These are phyloP conservation scores for Cryphonectria radicalis DNA, from an alignment of 2,329 filamentous ascomycete genomes.

Conservation along the genomic window DNA sequence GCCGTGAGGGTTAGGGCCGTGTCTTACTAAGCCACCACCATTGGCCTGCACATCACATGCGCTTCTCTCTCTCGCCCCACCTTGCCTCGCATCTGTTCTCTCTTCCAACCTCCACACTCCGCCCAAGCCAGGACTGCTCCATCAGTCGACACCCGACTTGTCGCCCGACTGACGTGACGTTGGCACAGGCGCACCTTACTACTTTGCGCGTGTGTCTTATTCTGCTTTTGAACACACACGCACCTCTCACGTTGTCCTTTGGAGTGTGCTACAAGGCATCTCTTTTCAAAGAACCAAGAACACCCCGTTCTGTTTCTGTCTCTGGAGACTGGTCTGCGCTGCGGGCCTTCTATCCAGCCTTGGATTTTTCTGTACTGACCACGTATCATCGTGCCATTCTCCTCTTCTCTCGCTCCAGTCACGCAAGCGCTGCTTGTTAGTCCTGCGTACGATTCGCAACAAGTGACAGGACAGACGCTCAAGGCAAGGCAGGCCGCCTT, in stretches of 20 bases:
- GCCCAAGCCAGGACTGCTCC: conserved; percentile 7
- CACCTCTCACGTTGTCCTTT: not conserved
- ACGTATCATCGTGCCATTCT: conserved; percentile 13
- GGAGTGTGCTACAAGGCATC: conserved; percentile 14
- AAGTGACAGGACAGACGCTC: conserved; percentile 12
- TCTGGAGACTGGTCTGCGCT: conserved; percentile 17
- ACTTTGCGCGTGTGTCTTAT: conserved; percentile 7
- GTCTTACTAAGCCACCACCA: conserved; percentile 21
- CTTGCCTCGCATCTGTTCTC: not conserved
- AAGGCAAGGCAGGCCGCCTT: not conserved
- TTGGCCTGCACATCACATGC: conserved; percentile 24
- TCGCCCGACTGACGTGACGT: conserved; percentile 25
- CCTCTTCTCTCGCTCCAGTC: conserved; percentile 36
- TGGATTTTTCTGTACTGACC: conserved; percentile 20
- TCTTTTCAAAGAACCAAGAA: conserved; percentile 15
- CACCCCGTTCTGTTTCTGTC: conserved; percentile 13
- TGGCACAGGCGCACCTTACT: conserved; percentile 12
- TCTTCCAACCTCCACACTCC: conserved; percentile 13
- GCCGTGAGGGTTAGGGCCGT: conserved; percentile 20
- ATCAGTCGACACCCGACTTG: conserved; percentile 21
- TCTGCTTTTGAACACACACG: conserved; percentile 12
- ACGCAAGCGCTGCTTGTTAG: conserved; percentile 27
- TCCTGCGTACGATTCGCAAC: conserved; percentile 10
- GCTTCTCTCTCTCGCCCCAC: conserved; percentile 15
- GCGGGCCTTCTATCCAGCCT: not conserved